These are phyloP conservation scores for Rubroboletus satanas DNA, from an alignment of 768 basidiomycete species.

Conservation along the genomic window DNA sequence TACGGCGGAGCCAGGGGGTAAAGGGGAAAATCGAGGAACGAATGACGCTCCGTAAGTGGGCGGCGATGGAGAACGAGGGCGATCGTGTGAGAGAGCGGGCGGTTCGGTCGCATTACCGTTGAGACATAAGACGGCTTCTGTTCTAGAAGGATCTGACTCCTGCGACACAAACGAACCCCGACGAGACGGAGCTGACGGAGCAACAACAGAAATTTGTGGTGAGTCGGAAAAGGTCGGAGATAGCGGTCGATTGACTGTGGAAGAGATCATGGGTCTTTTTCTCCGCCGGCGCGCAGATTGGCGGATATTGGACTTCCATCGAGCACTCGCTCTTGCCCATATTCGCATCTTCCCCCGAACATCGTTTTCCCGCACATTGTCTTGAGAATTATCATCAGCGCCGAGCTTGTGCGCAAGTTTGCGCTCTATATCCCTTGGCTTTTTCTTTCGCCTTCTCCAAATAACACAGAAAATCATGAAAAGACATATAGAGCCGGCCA, in stretches of 20 bases:
- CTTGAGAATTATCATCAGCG: conserved; percentile 26
- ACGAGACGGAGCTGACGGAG: conserved; percentile 21
- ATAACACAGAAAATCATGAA: conserved; percentile 61
- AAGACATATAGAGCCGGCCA: conserved; percentile 57
- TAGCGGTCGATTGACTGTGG: conserved; percentile 8
- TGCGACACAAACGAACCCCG: conserved; percentile 27
- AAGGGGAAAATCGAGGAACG: conserved; percentile 11
- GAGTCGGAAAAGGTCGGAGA: conserved; percentile 19
- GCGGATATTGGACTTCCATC: conserved; percentile 65
- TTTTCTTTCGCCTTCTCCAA: conserved; percentile 46
- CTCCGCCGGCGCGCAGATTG: conserved; percentile 59
- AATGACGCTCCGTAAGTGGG: conserved; percentile 45
- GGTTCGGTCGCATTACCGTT: background rate
- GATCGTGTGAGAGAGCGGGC: background rate
- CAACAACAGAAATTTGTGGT: conserved; percentile 2
- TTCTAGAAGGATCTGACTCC: conserved; percentile 3
- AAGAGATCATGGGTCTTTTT: conserved; percentile 8
- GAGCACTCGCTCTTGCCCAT: conserved; percentile 62
- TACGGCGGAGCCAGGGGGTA: conserved; percentile 1
- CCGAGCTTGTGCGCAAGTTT: conserved; percentile 30
- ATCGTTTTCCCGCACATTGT: conserved; percentile 42
- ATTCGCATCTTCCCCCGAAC: conserved; percentile 50
- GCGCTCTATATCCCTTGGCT: conserved; percentile 50
- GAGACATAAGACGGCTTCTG: background rate
- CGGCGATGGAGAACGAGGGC: conserved; percentile 31